Conservation (phyloP, 129 eudicot species). For the Centrapalus pauciflorus region DNA sequence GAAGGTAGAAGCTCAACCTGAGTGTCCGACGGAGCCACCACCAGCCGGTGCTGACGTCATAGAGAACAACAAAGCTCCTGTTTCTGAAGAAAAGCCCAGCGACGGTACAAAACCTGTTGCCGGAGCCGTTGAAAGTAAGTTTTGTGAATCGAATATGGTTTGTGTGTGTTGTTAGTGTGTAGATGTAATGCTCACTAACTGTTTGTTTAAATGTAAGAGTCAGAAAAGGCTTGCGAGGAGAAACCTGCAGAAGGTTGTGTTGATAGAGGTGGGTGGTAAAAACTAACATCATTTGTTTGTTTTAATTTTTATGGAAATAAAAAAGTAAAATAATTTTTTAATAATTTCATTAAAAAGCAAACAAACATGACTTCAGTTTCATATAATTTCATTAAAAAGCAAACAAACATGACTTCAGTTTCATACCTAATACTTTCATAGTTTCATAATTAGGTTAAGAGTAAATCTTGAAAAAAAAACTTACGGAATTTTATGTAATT, state of each 20-base stretch:
- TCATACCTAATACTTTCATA: too few species aligned
- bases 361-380: neutral
- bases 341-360: too few species aligned
- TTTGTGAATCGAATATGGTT: neutral
- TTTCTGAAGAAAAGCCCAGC: slow-evolving; percentile 43
- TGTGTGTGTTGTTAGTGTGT: too few species aligned
- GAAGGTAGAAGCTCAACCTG: slow-evolving; percentile 44
- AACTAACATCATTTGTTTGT: neutral
- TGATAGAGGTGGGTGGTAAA: slow-evolving; percentile 79
- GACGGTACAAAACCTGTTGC: slow-evolving; percentile 49
- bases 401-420: too few species aligned
- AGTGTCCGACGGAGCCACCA: slow-evolving; percentile 29
- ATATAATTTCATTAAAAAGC: too few species aligned
- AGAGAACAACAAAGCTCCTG: slow-evolving; percentile 45
- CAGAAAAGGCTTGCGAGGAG: slow-evolving; percentile 54
- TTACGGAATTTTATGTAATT: too few species aligned
- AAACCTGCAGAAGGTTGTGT: slow-evolving; percentile 60
- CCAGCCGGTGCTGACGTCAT: slow-evolving; percentile 28
- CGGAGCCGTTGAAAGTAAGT: slow-evolving; percentile 53
- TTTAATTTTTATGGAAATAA: too few species aligned
- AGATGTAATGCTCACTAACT: slow-evolving; percentile 3
- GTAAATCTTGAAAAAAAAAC: too few species aligned
- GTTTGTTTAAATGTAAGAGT: slow-evolving; percentile 19
- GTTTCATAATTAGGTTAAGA: too few species aligned
- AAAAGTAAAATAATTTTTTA: too few species aligned